phyloP scores from a whole-genome alignment of 2,329 filamentous ascomycete genomes.

The Aureobasidium sp. region DNA sequence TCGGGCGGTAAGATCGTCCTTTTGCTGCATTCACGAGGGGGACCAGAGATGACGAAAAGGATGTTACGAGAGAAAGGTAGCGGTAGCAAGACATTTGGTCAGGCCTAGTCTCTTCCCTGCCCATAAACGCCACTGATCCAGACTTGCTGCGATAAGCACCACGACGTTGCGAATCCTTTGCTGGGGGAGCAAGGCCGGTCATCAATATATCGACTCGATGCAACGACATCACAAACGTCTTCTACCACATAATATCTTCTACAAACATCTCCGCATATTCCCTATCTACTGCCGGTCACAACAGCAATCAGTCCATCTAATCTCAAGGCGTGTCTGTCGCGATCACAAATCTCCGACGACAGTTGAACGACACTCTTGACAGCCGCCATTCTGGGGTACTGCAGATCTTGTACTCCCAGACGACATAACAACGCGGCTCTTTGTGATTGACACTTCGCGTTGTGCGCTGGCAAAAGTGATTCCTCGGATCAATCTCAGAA shows the following conservation, averaged over 20 bases:
- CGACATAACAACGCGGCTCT: background rate
- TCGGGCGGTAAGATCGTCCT: background rate
- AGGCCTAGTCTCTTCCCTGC: background rate
- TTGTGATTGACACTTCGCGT: background rate
- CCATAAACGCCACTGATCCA: conserved; percentile 5
- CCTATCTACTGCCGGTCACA: background rate
- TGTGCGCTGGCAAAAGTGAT: background rate
- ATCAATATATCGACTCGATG: background rate
- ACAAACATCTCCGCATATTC: too few species aligned
- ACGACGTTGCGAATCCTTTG: background rate
- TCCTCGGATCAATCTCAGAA: background rate
- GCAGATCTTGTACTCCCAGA: background rate
- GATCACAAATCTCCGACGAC: background rate
- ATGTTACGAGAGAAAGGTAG: background rate
- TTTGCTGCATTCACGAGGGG: background rate
- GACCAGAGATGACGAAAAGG: background rate
- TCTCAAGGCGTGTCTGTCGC: background rate
- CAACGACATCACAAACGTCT: background rate
- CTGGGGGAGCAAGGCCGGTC: background rate
- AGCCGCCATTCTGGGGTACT: background rate
- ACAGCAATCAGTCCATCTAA: too few species aligned
- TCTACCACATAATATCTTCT: background rate
- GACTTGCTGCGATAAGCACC: conserved; percentile 2
- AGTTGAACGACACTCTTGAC: background rate
- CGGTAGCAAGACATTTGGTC: background rate